Base-by-base conservation (phyloP, 2,329 filamentous ascomycete genomes). In the Fonsecaea erecta region DNA sequence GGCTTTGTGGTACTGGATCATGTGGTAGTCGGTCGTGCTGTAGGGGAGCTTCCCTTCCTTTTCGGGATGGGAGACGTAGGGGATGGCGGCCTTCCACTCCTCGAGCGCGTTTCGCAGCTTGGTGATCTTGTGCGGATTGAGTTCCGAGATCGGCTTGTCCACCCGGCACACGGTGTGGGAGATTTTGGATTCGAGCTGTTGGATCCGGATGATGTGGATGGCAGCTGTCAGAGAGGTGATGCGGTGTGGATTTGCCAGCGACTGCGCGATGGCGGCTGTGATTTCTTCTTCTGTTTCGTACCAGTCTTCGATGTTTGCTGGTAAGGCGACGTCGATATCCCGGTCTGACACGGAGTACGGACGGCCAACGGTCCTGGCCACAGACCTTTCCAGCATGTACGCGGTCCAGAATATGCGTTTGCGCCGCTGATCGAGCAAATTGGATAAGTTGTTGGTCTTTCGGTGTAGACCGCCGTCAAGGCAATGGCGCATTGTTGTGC, bases 81-180 rank as follows among this genome's bases (percentile, higher is more conserved):
- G 32, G 52, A 35, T 55, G 52, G 52, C 52, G 37, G 32, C 52
- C 35, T 35, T 55, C 52, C 52, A 55, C 32, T 55, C 52, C n/a
- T 55, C 52, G 21, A 55, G 30, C 7, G 21, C 18, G 6, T 55
- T 34, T 14, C 52, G 52, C 21, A 55, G 52, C 21, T 32, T 32
- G 52, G 52, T 7, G 11, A 55, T 37, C 52, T 55, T 55, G 52
- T 32, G 32, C 18, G 52, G 16, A 21, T 35, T 55, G n/a, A 55
- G n/a, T 14, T 55, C 52, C 6, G 52, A 55, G 16, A 55, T 24
- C 6, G 52, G 28, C 9, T 24, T 34, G 16, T 55, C 52, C 52
- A 55, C 52, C 18, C 52, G 52, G 26, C 35, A 37, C 1, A 55
- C 35, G 6, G 52, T 55, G 16, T 34, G 35, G 24, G 18, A 55